Evolutionary conservation across 331 rosid species (phyloP).

Genomic region (Ulmus americana): DNA sequence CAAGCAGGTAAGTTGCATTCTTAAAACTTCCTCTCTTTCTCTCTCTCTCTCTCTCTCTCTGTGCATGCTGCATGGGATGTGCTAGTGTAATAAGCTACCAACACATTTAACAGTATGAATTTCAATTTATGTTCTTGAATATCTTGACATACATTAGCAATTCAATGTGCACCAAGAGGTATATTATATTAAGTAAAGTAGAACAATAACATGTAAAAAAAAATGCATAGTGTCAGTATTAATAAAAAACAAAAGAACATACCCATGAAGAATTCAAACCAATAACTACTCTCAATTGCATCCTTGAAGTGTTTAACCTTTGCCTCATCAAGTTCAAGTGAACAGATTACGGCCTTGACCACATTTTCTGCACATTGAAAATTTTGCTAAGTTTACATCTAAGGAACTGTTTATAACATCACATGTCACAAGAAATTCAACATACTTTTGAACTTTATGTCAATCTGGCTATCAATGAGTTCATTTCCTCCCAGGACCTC

Average conservation of each 20-base stretch:
- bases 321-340: slow-evolving; percentile 47
- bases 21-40: neutral
- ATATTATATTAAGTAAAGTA: neutral
- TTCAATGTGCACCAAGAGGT: slow-evolving; percentile 1
- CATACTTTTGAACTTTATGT: slow-evolving; percentile 68
- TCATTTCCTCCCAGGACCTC: slow-evolving; percentile 99
- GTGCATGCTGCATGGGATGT: neutral
- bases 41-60: no score
- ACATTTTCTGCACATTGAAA: slow-evolving; percentile 49
- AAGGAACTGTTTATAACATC: neutral
- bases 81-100: neutral
- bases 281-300: slow-evolving; percentile 85
- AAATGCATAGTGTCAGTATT: neutral
- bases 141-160: neutral
- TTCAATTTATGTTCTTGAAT: neutral
- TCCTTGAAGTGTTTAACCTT: slow-evolving; percentile 82
- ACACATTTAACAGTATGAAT: neutral
- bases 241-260: slow-evolving; percentile 28
- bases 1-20: neutral
- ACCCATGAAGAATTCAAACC: slow-evolving; percentile 99
- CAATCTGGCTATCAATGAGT: slow-evolving; percentile 81
- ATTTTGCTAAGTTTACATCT: neutral
- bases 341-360: slow-evolving; percentile 64
- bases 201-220: neutral
- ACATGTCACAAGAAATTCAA: slow-evolving; percentile 3